Conservation (phyloP, 371 early-diverging fungal species). For the Mortierella sp. region DNA sequence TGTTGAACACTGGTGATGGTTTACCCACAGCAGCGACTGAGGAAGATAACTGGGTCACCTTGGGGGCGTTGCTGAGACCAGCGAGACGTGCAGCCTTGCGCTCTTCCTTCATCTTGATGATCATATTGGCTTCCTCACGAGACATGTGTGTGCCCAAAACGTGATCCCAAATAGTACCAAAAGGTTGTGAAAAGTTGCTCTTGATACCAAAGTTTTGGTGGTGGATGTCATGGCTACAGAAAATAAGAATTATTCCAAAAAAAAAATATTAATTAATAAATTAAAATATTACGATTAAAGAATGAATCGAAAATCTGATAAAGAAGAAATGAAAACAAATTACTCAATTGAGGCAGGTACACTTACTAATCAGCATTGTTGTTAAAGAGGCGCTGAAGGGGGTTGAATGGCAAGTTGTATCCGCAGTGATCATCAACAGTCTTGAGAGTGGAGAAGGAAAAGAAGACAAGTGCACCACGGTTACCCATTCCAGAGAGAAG, state of each 20-base stretch:
- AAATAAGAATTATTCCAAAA: not conserved
- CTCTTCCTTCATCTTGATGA: conserved; percentile 54
- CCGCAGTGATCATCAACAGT: conserved; percentile 89
- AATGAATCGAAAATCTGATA: conserved; percentile 2
- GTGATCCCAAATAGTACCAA: conserved; percentile 84
- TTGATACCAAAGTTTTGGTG: conserved; percentile 77
- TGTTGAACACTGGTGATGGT: conserved; percentile 17
- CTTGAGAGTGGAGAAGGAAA: conserved; percentile 81
- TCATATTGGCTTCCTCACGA: conserved; percentile 54
- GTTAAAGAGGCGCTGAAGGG: conserved; percentile 71
- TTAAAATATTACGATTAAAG: conserved; percentile 12
- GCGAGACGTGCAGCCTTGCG: conserved; percentile 55
- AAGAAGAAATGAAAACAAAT: conserved; percentile 4
- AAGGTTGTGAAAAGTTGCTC: conserved; percentile 77
- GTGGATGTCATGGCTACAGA: conserved; percentile 74
- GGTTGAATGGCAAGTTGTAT: conserved; percentile 85
- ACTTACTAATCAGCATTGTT: conserved; percentile 83
- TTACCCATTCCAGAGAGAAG: conserved; percentile 80
- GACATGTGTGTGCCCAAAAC: conserved; percentile 68
- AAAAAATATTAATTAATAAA: not conserved
- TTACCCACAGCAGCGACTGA: conserved; percentile 15
- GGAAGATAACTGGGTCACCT: not conserved
- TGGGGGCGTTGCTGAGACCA: conserved; percentile 9
- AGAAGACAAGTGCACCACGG: conserved; percentile 74
- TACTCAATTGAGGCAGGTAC: not conserved